Conservation (phyloP, 2,329 filamentous ascomycete genomes). For the Chaetomiaceae sp. region DNA sequence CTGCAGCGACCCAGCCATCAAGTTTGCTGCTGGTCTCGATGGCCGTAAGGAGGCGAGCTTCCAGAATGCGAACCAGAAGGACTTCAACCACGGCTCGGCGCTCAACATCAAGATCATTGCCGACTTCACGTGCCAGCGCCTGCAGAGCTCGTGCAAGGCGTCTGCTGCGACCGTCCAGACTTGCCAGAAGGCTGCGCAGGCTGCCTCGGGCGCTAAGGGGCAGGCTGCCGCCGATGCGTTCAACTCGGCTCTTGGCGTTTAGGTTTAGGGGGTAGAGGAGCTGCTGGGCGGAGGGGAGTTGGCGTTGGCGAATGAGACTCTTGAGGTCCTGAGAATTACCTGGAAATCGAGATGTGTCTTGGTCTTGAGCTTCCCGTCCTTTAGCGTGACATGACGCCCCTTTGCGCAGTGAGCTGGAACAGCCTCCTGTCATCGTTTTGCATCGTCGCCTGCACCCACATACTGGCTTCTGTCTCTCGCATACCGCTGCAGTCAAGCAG, state of each 20-base stretch:
- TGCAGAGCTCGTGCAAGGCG: slow-evolving; percentile 32
- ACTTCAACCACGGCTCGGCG: slow-evolving; percentile 49
- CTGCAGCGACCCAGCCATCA: slow-evolving; percentile 43
- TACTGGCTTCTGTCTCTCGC: too few relatives aligned
- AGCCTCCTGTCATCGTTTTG: too few relatives aligned
- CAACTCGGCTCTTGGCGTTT: slow-evolving; percentile 34
- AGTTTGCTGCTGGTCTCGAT: slow-evolving; percentile 43
- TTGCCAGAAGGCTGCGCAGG: slow-evolving; percentile 30
- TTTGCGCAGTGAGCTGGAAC: too few relatives aligned
- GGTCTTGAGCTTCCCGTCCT: too few relatives aligned
- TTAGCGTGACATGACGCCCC: too few relatives aligned
- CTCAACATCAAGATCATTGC: slow-evolving; percentile 32
- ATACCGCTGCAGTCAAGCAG: too few relatives aligned
- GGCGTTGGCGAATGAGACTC: background rate
- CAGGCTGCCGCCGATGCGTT: slow-evolving; percentile 36
- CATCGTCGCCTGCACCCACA: too few relatives aligned
- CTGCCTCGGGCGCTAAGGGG: slow-evolving; percentile 28
- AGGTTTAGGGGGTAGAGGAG: background rate
- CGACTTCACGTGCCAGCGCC: slow-evolving; percentile 34
- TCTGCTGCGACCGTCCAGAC: slow-evolving; percentile 27
- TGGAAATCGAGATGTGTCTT: too few relatives aligned
- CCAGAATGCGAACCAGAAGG: slow-evolving; percentile 32
- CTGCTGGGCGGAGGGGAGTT: background rate
- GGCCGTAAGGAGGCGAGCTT: slow-evolving; percentile 40
- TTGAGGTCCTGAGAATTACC: too few relatives aligned